A percentile compares a stretch with the other conserved stretches of the same genome.
Evolutionary conservation across 768 basidiomycete species (phyloP).

Genomic region (Suillus americanus): DNA sequence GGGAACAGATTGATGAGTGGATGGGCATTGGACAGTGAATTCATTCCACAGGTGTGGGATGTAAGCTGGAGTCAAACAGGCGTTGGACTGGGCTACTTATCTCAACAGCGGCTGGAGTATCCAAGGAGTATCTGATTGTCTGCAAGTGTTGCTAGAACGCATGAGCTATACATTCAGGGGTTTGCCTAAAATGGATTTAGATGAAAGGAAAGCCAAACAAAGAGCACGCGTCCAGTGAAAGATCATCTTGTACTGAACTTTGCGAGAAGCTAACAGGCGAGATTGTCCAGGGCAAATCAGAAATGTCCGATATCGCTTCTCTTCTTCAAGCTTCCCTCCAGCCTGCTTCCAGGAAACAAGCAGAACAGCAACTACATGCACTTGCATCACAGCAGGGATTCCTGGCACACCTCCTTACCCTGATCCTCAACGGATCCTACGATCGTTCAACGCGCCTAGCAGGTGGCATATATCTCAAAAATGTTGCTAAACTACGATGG

Average conservation of each 20-base stretch:
- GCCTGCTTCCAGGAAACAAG: constrained; percentile 70
- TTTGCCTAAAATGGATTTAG: background rate
- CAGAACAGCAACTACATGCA: constrained; percentile 72
- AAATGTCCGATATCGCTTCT: constrained; percentile 66
- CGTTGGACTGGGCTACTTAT: no score
- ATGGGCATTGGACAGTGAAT: no score
- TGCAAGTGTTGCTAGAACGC: no score
- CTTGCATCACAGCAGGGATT: constrained; percentile 78
- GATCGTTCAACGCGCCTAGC: constrained; percentile 77
- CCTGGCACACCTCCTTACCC: constrained; percentile 70
- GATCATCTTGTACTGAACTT: background rate
- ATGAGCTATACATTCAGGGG: background rate
- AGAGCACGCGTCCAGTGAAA: constrained; percentile 10
- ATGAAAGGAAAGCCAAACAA: constrained; percentile 8
- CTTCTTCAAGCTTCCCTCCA: constrained; percentile 73
- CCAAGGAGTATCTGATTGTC: no score
- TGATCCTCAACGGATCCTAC: constrained; percentile 67
- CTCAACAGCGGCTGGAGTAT: no score
- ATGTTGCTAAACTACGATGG: constrained; percentile 85
- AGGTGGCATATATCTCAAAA: constrained; percentile 91
- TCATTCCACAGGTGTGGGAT: no score
- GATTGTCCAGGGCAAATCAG: background rate
- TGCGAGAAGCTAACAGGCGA: background rate
- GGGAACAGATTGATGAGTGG: no score
- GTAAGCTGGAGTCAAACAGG: no score